phyloP scores from a whole-genome alignment of 768 basidiomycete genomes.

The Sutorius australiensis region DNA sequence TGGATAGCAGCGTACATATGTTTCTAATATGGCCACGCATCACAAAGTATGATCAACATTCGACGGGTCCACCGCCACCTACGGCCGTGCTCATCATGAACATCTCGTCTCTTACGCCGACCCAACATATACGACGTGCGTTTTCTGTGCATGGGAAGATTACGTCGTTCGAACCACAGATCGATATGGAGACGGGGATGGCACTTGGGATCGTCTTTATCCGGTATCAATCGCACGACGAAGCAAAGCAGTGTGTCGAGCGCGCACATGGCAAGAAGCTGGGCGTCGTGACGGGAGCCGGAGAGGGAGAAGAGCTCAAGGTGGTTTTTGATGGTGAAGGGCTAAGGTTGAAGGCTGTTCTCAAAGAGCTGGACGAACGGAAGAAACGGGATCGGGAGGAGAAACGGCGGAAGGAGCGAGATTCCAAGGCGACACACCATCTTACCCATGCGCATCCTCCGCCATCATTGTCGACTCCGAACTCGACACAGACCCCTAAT shows the following conservation, averaged over 20 bases:
- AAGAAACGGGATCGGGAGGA: constrained; percentile 45
- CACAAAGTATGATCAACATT: constrained; percentile 68
- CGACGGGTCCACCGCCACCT: constrained; percentile 69
- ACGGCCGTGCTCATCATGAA: constrained; percentile 68
- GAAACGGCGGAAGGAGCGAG: constrained; percentile 43
- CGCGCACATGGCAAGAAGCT: constrained; percentile 64
- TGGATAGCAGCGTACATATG: not conserved
- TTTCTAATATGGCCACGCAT: constrained; percentile 5
- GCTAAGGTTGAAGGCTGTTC: constrained; percentile 54
- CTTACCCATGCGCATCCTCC: constrained; percentile 11
- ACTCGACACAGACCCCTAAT: constrained; percentile 25
- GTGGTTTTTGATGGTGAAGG: constrained; percentile 83
- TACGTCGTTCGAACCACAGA: constrained; percentile 67
- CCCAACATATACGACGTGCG: constrained; percentile 58
- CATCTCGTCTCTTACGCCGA: constrained; percentile 69
- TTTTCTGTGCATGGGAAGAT: constrained; percentile 63
- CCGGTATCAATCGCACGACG: constrained; percentile 58
- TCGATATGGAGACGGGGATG: constrained; percentile 76
- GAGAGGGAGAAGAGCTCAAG: constrained; percentile 58
- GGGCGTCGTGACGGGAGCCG: constrained; percentile 41
- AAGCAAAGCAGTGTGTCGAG: constrained; percentile 64
- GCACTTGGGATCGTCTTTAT: constrained; percentile 80
- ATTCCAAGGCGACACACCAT: constrained; percentile 17
- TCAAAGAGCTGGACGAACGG: constrained; percentile 58
- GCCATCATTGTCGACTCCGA: constrained; percentile 25